These are phyloP conservation scores for Alternaria metachromatica DNA, from an alignment of 2,329 filamentous ascomycete genomes.

Conservation along the genomic window DNA sequence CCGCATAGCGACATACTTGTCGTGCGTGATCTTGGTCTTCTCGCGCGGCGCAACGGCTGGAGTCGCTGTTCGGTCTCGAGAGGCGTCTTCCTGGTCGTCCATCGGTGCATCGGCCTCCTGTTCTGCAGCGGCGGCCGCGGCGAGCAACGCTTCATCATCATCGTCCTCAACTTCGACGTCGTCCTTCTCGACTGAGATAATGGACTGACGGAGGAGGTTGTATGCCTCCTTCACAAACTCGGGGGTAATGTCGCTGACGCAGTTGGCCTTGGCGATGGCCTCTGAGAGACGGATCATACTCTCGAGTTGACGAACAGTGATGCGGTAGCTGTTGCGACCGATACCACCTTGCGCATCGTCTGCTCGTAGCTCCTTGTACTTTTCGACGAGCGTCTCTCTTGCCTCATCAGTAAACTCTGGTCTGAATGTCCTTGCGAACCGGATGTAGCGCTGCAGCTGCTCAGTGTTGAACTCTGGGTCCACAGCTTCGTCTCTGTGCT, in stretches of 20 bases:
- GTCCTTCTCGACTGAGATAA: slow-evolving; percentile 97
- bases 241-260: slow-evolving; percentile 84
- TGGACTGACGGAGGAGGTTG: slow-evolving; percentile 88
- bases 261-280: slow-evolving; percentile 98
- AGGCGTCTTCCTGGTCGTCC: slow-evolving; percentile 45
- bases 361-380: slow-evolving; percentile 92
- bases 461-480: slow-evolving; percentile 95
- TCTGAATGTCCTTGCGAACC: slow-evolving; percentile 92
- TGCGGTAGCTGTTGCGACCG: slow-evolving; percentile 93
- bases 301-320: slow-evolving; percentile 95
- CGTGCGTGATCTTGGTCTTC: slow-evolving; percentile 91
- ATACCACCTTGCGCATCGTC: slow-evolving; percentile 95
- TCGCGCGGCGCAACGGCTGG: slow-evolving; percentile 52
- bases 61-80: slow-evolving; percentile 42
- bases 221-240: slow-evolving; percentile 91
- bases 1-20: slow-evolving; percentile 91
- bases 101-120: slow-evolving; percentile 52
- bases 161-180: slow-evolving; percentile 92
- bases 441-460: slow-evolving; percentile 95
- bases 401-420: slow-evolving; percentile 91
- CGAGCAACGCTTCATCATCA: slow-evolving; percentile 67
- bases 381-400: slow-evolving; percentile 81
- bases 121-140: slow-evolving; percentile 57
- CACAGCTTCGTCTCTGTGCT: slow-evolving; percentile 88
- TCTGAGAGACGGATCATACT: slow-evolving; percentile 94